A percentile compares a stretch with the other conserved stretches of the same genome.
Conservation (phyloP, 2,329 filamentous ascomycete genomes). For the Triangularia verruculosa region DNA sequence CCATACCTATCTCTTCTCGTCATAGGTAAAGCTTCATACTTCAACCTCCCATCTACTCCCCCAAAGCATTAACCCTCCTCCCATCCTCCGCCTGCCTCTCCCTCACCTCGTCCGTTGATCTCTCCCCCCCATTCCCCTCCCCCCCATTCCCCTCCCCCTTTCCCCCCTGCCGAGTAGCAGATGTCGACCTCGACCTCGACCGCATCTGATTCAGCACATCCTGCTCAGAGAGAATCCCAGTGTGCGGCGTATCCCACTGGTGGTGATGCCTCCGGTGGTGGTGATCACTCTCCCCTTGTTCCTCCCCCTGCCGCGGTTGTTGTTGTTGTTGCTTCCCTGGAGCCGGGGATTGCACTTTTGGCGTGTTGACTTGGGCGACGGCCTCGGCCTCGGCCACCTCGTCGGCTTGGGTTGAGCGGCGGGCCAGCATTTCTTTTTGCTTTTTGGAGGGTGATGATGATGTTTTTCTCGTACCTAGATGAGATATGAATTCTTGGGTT, state of each 20-base stretch:
- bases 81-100: not conserved
- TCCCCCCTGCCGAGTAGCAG: not conserved
- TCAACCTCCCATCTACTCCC: not conserved
- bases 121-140: not conserved
- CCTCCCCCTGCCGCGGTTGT: not conserved
- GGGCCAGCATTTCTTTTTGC: not conserved
- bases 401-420: not conserved
- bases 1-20: not conserved
- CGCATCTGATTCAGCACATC: constrained; percentile 2
- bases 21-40: too few species aligned
- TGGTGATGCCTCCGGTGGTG: not conserved
- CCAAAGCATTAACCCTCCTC: not conserved
- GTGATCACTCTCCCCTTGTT: not conserved
- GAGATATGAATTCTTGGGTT: not conserved
- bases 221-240: constrained; percentile 3
- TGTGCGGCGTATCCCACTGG: not conserved
- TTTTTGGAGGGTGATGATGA: too few species aligned
- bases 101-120: not conserved
- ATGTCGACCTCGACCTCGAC: not conserved
- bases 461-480: not conserved
- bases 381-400: not conserved
- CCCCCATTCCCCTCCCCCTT: not conserved
- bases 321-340: not conserved
- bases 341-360: not conserved
- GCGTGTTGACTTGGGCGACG: not conserved